A percentile compares a stretch with the other conserved stretches of the same genome.
Conservation (phyloP, 2,329 filamentous ascomycete species). For the Gaeumannomyces tritici region DNA sequence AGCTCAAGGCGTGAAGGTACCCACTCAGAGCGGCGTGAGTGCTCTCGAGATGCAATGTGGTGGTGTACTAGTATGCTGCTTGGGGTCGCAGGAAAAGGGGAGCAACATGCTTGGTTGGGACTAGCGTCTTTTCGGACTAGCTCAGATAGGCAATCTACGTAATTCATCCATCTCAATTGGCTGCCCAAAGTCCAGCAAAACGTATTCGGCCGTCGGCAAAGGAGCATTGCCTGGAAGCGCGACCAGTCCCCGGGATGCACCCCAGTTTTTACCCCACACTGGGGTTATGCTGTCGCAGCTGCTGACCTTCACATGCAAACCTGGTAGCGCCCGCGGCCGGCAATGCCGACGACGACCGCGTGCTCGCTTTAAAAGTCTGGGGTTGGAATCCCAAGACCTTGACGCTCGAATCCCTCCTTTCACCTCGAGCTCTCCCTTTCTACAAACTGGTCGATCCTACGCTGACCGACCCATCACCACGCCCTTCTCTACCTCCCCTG, state of each 20-base stretch:
- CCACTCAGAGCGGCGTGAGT: neutral
- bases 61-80: too few species aligned
- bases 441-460: neutral
- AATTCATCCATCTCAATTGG: neutral
- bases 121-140: neutral
- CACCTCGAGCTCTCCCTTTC: neutral
- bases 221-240: neutral
- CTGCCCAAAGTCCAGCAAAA: neutral
- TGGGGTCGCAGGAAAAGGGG: neutral
- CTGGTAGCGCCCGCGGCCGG: neutral
- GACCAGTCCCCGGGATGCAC: neutral
- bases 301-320: neutral
- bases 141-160: neutral
- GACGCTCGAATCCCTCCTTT: neutral
- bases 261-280: neutral
- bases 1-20: neutral
- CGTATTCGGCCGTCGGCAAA: neutral
- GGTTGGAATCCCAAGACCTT: neutral
- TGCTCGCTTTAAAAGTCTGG: neutral
- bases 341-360: neutral
- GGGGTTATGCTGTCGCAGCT: neutral
- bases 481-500: neutral
- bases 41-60: neutral
- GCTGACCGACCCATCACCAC: neutral
- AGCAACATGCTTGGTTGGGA: neutral